phyloP scores from a whole-genome alignment of 768 basidiomycete genomes.

The Sporobolomyces pararoseus region DNA sequence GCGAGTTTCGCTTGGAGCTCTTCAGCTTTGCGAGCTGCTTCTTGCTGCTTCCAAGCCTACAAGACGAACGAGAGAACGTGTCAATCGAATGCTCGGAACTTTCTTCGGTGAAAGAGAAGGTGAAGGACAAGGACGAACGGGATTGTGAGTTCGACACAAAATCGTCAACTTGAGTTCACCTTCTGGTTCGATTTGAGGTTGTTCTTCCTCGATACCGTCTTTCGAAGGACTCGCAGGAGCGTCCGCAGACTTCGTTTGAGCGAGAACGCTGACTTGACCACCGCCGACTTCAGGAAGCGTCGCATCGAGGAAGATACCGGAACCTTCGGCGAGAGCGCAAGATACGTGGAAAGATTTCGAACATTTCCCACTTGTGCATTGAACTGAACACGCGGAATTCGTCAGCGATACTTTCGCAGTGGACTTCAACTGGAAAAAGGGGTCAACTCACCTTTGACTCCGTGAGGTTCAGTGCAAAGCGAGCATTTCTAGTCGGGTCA shows the following conservation, averaged over 20 bases:
- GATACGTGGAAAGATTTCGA: constrained; percentile 88
- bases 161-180: constrained; percentile 55
- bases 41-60: constrained; percentile 69
- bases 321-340: constrained; percentile 66
- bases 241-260: not conserved
- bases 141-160: constrained; percentile 83
- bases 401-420: not conserved
- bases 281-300: constrained; percentile 49
- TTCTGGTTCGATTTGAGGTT: constrained; percentile 7
- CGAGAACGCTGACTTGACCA: constrained; percentile 51
- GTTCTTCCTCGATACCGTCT: constrained; percentile 47
- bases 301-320: constrained; percentile 45
- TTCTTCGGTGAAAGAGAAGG: not conserved
- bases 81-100: not conserved
- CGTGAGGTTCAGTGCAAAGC: constrained; percentile 62
- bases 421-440: not conserved
- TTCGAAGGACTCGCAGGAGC: not conserved
- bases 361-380: constrained; percentile 92
- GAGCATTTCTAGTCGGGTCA: constrained; percentile 94
- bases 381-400: constrained; percentile 54
- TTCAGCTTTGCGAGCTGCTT: constrained; percentile 69
- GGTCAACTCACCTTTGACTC: constrained; percentile 36
- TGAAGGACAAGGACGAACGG: constrained; percentile 56
- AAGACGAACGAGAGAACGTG: not conserved
- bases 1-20: constrained; percentile 68